Evolutionary conservation across 768 basidiomycete species (phyloP), one percentile per base, ranked within the genome.

Genomic region (Daedalea quercina): DNA sequence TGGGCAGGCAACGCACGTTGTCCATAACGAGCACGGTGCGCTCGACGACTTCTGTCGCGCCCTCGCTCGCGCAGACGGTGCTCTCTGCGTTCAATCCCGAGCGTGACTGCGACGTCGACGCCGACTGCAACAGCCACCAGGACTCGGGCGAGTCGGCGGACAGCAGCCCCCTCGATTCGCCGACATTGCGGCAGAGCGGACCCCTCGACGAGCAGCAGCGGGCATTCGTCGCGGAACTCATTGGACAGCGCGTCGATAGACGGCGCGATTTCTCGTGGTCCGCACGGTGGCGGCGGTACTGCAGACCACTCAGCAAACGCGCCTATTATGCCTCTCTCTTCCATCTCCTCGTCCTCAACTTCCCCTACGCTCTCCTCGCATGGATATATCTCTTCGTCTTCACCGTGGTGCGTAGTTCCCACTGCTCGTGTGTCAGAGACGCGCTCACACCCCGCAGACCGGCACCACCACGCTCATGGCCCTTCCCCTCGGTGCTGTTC

Each of bases 381-480:
- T 90, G 85, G 83, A 63, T 89, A 9, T 90, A 81, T 63, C 71
- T 87, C 15, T 89, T 91, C 59, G 81, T 88, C 11, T 86, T 90
- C 60, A 91, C 89, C 0, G 69, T 92, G 67, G 89, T 90, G 60
- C 59, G 84, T 74, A 37, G 41, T 19, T 33, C 13, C 9, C 3
- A 2, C 35, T 24, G 22, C 44, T 46, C 44, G 31, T n/a, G 15
- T n/a, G 50, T 3, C 40, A n/a, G 25, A 17, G 6, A 25, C 23
- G 24, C 13, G 31, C 28, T 11, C 41, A 37, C 47, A 50, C 33
- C 41, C 41, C 57, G 52, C 58, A 91, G 88, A 77, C 82, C 0
- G 89, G 89, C 11, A 91, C 89, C 23, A 88, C 84, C 0, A 75
- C 89, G 13, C 76, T 92, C n/a, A 75, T 91, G 62, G 84, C 85